Base-by-base conservation (phyloP, 352 stramenopile species). In the Pilasporangium apinafurcum region DNA sequence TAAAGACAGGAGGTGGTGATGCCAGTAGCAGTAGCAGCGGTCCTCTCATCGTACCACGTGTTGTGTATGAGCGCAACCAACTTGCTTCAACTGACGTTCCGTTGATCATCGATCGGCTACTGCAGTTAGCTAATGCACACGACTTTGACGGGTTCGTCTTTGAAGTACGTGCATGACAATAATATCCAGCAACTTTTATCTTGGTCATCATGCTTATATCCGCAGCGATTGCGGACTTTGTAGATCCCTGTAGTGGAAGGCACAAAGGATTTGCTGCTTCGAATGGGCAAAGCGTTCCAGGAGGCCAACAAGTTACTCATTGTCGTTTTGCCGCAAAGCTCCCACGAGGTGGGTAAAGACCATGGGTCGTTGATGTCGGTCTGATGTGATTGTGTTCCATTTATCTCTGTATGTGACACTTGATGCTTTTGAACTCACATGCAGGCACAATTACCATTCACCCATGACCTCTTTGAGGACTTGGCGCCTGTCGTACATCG, bases 21-120 rank as follows among this genome's bases (percentile, higher is more conserved):
- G 40, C 44, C 5, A 13, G 42, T 4, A n/a, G n/a, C n/a, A n/a
- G n/a, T n/a, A n/a, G n/a, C n/a, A n/a, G n/a, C n/a, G 56, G 43
- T 2, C 76, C 73, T 7, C 56, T 59, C n/a, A 63, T 92, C 17
- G 77, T 92, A 13, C 77, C 80, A 33, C 72, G 80, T 21, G 67
- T 92, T 32, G 65, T 92, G 34, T 92, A 90, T 53, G 80, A 92
- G 45, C 79, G 79, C 48, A 86, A 84, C 37, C 51, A 51, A 16
- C 63, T 89, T 5, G 55, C 46, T 21, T 68, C 61, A 4, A 48
- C 63, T 5, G 76, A 89, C 24, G 54, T 85, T 6, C 56, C 60
- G 6, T 31, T 75, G 37, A 86, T 92, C 45, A 68, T 84, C 18
- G 47, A 62, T 8, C 37, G 63, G 16, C 51, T 92, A 34, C 37